Percentiles rank a stretch among this genome's conserved stretches.
Evolutionary conservation across 148 eudicot genomes (phyloP).

Genomic region (Pharnaceum exiguum): DNA sequence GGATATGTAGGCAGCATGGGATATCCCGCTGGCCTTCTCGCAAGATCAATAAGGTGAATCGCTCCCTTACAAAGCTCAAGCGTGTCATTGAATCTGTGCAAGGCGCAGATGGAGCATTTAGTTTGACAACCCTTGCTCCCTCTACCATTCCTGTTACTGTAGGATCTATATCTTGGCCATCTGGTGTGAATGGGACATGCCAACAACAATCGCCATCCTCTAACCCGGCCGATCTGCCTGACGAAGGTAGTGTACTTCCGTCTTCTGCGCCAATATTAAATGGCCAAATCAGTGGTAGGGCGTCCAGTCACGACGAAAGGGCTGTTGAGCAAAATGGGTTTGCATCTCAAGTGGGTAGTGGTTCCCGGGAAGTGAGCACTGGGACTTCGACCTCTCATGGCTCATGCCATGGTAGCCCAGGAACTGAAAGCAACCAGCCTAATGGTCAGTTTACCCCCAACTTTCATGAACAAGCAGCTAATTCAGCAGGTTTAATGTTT

Average conservation of each 20-base stretch:
- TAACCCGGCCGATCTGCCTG: constrained; percentile 32
- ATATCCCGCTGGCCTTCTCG: constrained; percentile 89
- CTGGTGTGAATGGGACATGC: constrained; percentile 39
- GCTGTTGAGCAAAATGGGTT: constrained; percentile 22
- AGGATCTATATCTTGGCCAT: constrained; percentile 53
- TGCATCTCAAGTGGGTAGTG: constrained; percentile 41
- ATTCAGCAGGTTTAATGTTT: constrained; percentile 17
- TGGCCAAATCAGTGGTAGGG: constrained; percentile 10
- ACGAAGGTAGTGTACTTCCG: constrained; percentile 28
- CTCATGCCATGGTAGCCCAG: constrained; percentile 62
- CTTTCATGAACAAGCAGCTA: constrained; percentile 31
- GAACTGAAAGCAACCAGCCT: constrained; percentile 41
- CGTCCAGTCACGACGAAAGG: constrained; percentile 25
- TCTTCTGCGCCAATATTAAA: constrained; percentile 17
- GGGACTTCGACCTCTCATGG: constrained; percentile 80
- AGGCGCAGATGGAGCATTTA: constrained; percentile 72
- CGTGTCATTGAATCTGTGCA: constrained; percentile 94
- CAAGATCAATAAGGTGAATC: constrained; percentile 67
- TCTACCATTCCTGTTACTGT: constrained; percentile 49
- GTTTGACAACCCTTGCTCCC: constrained; percentile 51
- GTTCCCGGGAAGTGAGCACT: constrained; percentile 61
- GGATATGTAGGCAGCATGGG: constrained; percentile 76
- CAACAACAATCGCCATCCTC: constrained; percentile 47
- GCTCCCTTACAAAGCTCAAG: constrained; percentile 65
- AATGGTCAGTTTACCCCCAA: constrained; percentile 29